These are phyloP conservation scores for Tilletia caries DNA, from an alignment of 1,284 basidiomycete genomes.

Conservation along the genomic window DNA sequence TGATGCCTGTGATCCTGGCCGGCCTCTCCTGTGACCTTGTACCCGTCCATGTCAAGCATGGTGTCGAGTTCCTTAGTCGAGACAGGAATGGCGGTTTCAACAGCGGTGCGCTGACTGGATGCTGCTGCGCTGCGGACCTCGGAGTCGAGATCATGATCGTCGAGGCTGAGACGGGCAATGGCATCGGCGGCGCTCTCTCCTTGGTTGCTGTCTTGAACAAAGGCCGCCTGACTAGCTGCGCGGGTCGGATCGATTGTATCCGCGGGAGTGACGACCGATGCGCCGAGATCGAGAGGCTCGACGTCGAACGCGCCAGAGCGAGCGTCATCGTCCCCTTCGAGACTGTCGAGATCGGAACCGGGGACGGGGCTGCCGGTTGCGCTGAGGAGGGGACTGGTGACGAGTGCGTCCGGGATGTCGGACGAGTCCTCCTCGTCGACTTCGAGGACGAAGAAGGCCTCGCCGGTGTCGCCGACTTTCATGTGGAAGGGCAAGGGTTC, in stretches of 20 bases:
- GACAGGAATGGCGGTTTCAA: neutral
- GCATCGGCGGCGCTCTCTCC: neutral
- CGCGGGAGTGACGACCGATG: neutral
- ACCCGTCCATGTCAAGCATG: conserved; percentile 53
- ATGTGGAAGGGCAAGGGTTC: conserved; percentile 80
- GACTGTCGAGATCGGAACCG: conserved; percentile 10
- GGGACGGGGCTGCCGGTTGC: conserved; percentile 43
- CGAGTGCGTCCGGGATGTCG: conserved; percentile 85
- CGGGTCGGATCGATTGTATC: neutral
- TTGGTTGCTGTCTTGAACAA: neutral
- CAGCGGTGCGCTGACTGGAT: conserved; percentile 4
- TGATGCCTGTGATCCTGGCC: conserved; percentile 7
- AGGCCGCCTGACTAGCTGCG: neutral
- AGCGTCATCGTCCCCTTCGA: conserved; percentile 7
- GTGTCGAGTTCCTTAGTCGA: conserved; percentile 14
- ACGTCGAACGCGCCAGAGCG: conserved; percentile 23
- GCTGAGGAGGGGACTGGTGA: conserved; percentile 72
- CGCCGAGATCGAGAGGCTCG: conserved; percentile 38
- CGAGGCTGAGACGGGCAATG: neutral
- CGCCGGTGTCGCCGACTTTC: conserved; percentile 98
- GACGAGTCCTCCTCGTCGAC: conserved; percentile 66
- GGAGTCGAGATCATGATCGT: neutral
- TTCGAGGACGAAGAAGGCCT: conserved; percentile 98
- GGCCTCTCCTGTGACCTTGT: conserved; percentile 50
- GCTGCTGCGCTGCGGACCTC: conserved; percentile 4